These are phyloP conservation scores for Huntiella decipiens DNA, from an alignment of 2,329 filamentous ascomycete species.

Conservation along the genomic window DNA sequence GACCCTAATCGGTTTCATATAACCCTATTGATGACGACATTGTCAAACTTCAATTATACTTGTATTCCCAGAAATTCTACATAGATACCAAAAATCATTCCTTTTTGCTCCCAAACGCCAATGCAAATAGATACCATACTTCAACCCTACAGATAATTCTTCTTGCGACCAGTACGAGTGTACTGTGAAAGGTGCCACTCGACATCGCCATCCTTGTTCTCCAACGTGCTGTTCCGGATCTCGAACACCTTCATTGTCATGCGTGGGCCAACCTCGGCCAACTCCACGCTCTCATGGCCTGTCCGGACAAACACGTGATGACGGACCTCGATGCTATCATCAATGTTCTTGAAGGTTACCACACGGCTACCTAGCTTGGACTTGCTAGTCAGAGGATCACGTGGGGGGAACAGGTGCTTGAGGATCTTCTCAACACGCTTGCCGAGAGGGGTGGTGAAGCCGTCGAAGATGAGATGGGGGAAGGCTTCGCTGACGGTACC, in stretches of 20 bases:
- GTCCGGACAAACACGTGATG: constrained; percentile 76
- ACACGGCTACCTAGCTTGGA: constrained; percentile 71
- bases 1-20: too few relatives aligned
- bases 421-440: constrained; percentile 72
- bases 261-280: constrained; percentile 75
- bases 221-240: constrained; percentile 75
- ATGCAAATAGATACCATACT: not conserved
- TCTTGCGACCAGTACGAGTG: constrained; percentile 82
- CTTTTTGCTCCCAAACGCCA: constrained; percentile 10
- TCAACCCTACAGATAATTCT: constrained; percentile 63
- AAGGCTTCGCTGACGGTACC: constrained; percentile 87
- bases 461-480: constrained; percentile 88
- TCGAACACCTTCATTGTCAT: constrained; percentile 98
- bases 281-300: constrained; percentile 70
- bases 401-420: constrained; percentile 84
- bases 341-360: constrained; percentile 85
- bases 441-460: constrained; percentile 67
- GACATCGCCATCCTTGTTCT: constrained; percentile 86
- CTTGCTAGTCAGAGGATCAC: constrained; percentile 52
- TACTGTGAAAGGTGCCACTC: constrained; percentile 97
- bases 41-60: too few relatives aligned
- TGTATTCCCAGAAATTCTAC: too few relatives aligned
- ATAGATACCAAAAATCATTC: not conserved
- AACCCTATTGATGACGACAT: too few relatives aligned
- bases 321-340: constrained; percentile 82